Evolutionary conservation across 1,284 basidiomycete genomes (phyloP), one percentile per base, ranked within the genome.

Genomic region (Irpex rosettiformis): DNA sequence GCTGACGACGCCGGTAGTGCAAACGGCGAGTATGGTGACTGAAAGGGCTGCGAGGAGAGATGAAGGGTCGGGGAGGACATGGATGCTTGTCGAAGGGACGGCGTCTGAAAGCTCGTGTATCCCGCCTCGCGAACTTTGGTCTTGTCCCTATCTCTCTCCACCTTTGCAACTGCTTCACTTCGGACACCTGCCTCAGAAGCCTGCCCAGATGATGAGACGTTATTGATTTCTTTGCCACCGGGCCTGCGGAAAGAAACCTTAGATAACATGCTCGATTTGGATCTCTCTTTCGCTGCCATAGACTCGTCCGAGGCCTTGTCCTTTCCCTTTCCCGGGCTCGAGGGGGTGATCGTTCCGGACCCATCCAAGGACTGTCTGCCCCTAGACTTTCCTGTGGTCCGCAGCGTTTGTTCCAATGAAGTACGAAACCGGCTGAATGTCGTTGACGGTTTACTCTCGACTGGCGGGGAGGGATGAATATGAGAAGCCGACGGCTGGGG

Each of bases 21-120:
- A 62, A 71, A 71, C n/a, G 80, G 71, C 45, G 81, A 80, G 66
- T 76, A 78, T 28, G 80, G 77, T 42, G 81, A 80, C 57, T 80
- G 78, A 58, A 78, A 67, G 33, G 79, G 73, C 70, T 81, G 79
- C 52, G 82, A 80, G 51, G 78, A 80, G 58, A 85, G 75, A 65
- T 85, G 83, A 56, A 90, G 71, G 27, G 84, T 78, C 58, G 88
- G 88, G 25, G 88, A 88, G 61, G 88, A 90, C 76, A 86, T 79
- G 54, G 88, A 88, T 55, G 81, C 88, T 63, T 81, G 79, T 59
- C 83, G 79, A 61, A 89, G 71, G 55, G 85, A 86, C 55, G 87
- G 88, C 54, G 83, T 78, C 63, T 79, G 73, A 73, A 82, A 88
- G 67, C 76, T 79, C 56, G 81, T 78, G 67, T 77, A 77, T 56